Percentiles rank a stretch among this genome's conserved stretches.
Conservation (phyloP, 169 alveolate genomes). For the Eimeria falciformis region DNA sequence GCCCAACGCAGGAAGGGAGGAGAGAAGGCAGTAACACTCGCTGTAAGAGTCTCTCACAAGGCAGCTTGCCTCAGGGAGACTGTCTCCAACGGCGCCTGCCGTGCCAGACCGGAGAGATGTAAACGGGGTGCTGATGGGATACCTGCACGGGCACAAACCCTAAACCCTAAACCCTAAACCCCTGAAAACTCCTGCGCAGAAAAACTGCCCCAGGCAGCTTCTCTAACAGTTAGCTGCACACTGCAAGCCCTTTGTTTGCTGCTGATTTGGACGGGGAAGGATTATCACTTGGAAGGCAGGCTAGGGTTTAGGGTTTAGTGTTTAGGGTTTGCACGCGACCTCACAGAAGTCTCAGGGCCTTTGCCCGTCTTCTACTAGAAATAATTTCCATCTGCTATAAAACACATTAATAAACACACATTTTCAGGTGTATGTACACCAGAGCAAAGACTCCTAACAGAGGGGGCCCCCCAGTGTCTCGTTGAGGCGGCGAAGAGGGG, state of each 20-base stretch:
- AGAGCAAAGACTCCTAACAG: too few relatives aligned
- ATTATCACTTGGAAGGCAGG: too few relatives aligned
- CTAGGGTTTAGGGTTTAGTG: neutral
- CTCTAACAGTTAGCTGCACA: too few relatives aligned
- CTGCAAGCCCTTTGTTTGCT: too few relatives aligned
- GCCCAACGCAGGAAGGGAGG: neutral
- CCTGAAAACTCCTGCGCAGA: too few relatives aligned
- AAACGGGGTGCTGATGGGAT: conserved; percentile 22
- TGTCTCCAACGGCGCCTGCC: neutral
- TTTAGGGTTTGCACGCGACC: neutral
- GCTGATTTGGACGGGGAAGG: too few relatives aligned
- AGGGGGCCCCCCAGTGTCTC: too few relatives aligned
- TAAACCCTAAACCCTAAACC: neutral
- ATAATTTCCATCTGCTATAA: neutral
- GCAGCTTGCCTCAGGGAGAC: neutral
- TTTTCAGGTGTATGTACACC: neutral
- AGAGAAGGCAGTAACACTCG: neutral
- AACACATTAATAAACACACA: neutral
- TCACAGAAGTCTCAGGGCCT: neutral
- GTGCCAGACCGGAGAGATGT: neutral
- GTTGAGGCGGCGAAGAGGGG: too few relatives aligned
- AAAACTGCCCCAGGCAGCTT: too few relatives aligned
- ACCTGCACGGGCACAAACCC: conserved; percentile 15
- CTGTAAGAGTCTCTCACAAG: conserved; percentile 1
- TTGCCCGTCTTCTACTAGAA: neutral